Base-by-base conservation (phyloP, 148 eudicot genomes). In the Fagopyrum tataricum region DNA sequence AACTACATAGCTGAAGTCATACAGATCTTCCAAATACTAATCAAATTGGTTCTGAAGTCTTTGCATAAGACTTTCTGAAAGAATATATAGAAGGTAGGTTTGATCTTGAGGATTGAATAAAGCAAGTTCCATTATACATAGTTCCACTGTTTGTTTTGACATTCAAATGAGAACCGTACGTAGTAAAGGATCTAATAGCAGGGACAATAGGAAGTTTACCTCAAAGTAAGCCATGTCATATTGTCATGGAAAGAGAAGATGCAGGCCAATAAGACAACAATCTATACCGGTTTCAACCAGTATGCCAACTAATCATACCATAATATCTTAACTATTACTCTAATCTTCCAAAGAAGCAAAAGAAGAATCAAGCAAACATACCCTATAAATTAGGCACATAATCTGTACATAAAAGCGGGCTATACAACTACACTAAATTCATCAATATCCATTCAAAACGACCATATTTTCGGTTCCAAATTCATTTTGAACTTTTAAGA, bases 231-330 rank as follows among this genome's bases (percentile, higher is more conserved):
- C n/a, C n/a, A n/a, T n/a, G n/a, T n/a, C n/a, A n/a, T n/a, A n/a
- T n/a, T n/a, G n/a, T n/a, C n/a, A n/a, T n/a, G n/a, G n/a, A n/a
- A n/a, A n/a, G n/a, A n/a, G n/a, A n/a, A n/a, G n/a, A n/a, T n/a
- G n/a, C n/a, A n/a, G n/a, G n/a, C 98, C 98, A 47, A 6, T 47
- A 9, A 47, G 3, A 47, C 14, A 14, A 11, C 13, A 47, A 47
- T 47, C 51, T 14, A 11, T 47, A 47, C 51, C 14, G 14, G 10
- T 5, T 47, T 47, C 51, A 47, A 14, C 10, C 14, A 0, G 51
- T 14, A 47, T 47, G 10, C 51, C 17, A 47, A 47, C 14, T 47
- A 8, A 47, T 47, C 51, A 5, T 47, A 47, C 3, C 17, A 9
- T 12, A 0, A 47, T 1, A 47, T 14, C 51, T 47, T 47, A 47